These are phyloP conservation scores for Taphrina deformans DNA, from an alignment of 1,139 yeast species.

Conservation along the genomic window DNA sequence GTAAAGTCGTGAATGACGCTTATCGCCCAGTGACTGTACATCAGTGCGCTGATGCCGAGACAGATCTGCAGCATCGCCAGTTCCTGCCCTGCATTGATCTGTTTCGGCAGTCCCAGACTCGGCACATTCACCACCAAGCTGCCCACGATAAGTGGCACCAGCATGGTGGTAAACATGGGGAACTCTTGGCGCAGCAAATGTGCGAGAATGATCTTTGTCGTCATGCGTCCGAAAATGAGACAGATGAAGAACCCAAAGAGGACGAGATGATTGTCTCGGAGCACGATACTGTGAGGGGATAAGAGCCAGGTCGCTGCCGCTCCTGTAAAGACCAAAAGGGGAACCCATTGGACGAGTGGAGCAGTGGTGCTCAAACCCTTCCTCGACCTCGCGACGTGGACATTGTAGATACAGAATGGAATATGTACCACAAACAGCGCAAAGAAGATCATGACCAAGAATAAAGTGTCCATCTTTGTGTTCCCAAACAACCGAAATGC, in stretches of 20 bases:
- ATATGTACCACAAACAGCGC: conserved; percentile 42
- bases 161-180: conserved; percentile 52
- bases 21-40: conserved; percentile 46
- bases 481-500: not conserved
- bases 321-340: conserved; percentile 43
- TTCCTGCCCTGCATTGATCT: conserved; percentile 40
- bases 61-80: conserved; percentile 44
- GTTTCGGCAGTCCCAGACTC: conserved; percentile 30
- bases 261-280: conserved; percentile 53
- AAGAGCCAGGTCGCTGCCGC: conserved; percentile 46
- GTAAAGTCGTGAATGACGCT: conserved; percentile 47
- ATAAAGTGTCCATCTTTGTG: not conserved
- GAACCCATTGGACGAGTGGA: conserved; percentile 42
- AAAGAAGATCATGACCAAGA: conserved; percentile 9
- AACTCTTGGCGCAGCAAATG: conserved; percentile 70
- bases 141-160: conserved; percentile 46
- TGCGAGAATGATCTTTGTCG: conserved; percentile 57
- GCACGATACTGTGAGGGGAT: conserved; percentile 47
- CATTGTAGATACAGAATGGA: conserved; percentile 41
- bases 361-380: conserved; percentile 50
- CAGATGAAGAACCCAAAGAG: conserved; percentile 64
- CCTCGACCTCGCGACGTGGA: conserved; percentile 42
- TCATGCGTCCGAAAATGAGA: conserved; percentile 68
- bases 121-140: conserved; percentile 43
- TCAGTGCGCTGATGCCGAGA: conserved; percentile 42